These are phyloP conservation scores for Cercospora beticola DNA, from an alignment of 2,329 filamentous ascomycete genomes.

Conservation along the genomic window DNA sequence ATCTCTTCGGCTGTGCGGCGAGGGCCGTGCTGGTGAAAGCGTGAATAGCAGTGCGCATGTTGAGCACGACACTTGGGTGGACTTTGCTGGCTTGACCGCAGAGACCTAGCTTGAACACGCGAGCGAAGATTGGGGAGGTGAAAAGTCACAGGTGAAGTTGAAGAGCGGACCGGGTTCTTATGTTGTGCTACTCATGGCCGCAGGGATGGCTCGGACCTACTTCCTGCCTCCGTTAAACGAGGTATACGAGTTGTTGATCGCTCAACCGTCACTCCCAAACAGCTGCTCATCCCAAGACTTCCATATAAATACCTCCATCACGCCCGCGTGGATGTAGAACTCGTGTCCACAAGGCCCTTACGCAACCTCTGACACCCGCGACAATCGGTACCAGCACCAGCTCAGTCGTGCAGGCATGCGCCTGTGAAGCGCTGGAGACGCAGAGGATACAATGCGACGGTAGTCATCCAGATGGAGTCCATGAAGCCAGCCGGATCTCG, in stretches of 20 bases:
- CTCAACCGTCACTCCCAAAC: no score
- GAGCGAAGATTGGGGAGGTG: background rate
- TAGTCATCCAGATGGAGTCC: background rate
- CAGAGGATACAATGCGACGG: background rate
- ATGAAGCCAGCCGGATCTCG: background rate
- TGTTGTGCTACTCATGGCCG: background rate
- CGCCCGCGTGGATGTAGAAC: background rate
- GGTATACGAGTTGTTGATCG: background rate
- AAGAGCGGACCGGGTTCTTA: background rate
- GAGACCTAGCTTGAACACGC: background rate
- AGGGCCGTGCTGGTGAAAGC: background rate
- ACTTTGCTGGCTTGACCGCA: background rate
- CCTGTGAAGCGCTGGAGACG: background rate
- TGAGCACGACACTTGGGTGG: background rate
- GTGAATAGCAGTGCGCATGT: background rate
- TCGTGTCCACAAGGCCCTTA: background rate
- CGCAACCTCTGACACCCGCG: background rate
- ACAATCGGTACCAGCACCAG: background rate
- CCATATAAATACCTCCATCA: background rate
- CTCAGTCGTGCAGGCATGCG: background rate
- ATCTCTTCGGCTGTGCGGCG: background rate
- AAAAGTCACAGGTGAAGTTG: background rate
- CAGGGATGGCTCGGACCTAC: slow-evolving; percentile 1
- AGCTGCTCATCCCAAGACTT: background rate
- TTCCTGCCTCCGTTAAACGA: background rate